Conservation (phyloP, 2,329 filamentous ascomycete genomes). For the Paracorniculantispora psalliotae region DNA sequence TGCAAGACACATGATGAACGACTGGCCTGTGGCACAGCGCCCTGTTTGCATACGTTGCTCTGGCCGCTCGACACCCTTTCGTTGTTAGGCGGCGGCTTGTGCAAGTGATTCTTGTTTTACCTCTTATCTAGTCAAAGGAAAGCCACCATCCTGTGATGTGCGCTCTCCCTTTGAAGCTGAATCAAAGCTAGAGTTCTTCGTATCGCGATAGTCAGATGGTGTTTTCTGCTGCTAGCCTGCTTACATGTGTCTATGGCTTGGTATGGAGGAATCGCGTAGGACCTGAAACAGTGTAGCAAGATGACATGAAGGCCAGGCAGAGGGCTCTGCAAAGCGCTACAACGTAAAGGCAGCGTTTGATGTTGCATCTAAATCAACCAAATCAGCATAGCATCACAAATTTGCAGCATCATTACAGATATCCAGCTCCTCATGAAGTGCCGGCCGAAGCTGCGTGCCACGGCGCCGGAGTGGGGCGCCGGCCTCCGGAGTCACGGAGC, state of each 20-base stretch:
- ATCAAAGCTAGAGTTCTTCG: neutral
- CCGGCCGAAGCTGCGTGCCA: neutral
- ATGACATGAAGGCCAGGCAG: too few species aligned
- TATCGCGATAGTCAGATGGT: neutral
- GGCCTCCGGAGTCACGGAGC: constrained; percentile 5
- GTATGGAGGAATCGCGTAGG: neutral
- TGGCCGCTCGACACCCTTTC: neutral
- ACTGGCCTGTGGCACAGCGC: neutral
- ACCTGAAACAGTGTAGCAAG: neutral
- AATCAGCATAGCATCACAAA: too few species aligned
- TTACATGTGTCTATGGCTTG: neutral
- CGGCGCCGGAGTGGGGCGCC: constrained; percentile 8
- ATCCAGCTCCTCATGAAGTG: neutral
- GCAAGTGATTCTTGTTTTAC: too few species aligned
- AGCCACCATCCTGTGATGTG: neutral
- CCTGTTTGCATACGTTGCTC: neutral
- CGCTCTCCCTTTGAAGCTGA: neutral
- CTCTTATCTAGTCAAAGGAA: neutral
- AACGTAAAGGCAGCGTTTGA: too few species aligned
- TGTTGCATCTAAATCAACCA: too few species aligned
- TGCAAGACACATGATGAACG: neutral
- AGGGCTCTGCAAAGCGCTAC: too few species aligned
- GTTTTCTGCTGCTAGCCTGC: neutral
- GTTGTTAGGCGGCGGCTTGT: neutral
- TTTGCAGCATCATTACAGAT: too few species aligned